These are phyloP conservation scores for Rhynchospora pubera DNA, from an alignment of 176 grass and related monocot genomes.

Conservation along the genomic window DNA sequence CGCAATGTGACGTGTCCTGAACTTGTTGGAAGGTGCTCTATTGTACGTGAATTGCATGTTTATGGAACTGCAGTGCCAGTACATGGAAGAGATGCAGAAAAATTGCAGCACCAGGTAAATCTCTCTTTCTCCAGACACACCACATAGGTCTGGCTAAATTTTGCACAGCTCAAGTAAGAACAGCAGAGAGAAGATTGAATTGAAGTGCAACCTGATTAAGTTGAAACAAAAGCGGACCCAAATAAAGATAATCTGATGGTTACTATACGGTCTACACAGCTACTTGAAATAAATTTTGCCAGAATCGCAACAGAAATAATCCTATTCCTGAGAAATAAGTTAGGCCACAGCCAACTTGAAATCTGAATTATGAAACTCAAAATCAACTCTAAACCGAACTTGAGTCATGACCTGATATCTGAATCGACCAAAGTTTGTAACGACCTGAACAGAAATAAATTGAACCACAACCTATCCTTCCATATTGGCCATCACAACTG, in stretches of 20 bases:
- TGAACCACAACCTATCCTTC: not conserved
- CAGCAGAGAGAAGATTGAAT: not conserved
- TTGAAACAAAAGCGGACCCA: not conserved
- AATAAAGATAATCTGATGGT: not conserved
- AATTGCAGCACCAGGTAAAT: constrained; percentile 85
- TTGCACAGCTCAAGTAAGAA: not conserved
- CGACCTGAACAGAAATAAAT: not conserved
- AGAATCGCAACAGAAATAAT: not conserved
- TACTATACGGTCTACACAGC: not conserved
- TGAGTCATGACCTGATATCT: not conserved
- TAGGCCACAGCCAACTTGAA: not conserved
- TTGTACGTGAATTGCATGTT: constrained; percentile 94
- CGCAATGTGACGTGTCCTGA: constrained; percentile 84
- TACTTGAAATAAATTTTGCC: not conserved
- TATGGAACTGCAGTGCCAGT: constrained; percentile 99
- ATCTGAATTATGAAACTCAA: not conserved
- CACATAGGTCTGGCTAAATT: not conserved
- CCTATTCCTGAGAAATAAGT: not conserved
- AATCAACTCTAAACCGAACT: not conserved
- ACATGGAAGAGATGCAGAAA: constrained; percentile 76
- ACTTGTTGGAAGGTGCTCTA: constrained; percentile 82
- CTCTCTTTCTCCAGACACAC: not conserved
- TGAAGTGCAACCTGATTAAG: not conserved
- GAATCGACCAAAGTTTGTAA: not conserved
- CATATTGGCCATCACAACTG: not conserved